Evolutionary conservation across 73 alveolate species (phyloP).

Genomic region (Blepharisma stoltei): DNA sequence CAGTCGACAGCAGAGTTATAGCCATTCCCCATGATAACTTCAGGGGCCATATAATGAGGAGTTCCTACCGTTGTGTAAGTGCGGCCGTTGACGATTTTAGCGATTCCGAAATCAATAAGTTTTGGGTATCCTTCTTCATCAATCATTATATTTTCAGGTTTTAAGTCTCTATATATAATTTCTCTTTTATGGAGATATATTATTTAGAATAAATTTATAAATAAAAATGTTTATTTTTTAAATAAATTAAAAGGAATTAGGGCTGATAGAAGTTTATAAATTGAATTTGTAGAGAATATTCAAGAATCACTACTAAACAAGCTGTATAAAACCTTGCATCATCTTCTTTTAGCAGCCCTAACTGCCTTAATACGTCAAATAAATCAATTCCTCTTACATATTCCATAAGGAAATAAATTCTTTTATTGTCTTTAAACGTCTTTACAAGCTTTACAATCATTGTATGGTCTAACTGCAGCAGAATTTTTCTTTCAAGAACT

Average conservation of each 20-base stretch:
- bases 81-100: slow-evolving; percentile 21
- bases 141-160: slow-evolving; percentile 49
- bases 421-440: slow-evolving; percentile 57
- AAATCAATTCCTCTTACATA: slow-evolving; percentile 66
- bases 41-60: slow-evolving; percentile 46
- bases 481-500: slow-evolving; percentile 36
- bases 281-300: too few species aligned
- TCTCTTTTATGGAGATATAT: slow-evolving; percentile 5
- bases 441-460: slow-evolving; percentile 68
- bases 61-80: slow-evolving; percentile 39
- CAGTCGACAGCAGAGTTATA: slow-evolving; percentile 37
- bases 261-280: too few species aligned
- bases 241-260: too few species aligned
- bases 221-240: too few species aligned
- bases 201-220: too few species aligned
- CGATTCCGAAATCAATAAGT: slow-evolving; percentile 41
- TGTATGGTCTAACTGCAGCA: slow-evolving; percentile 73
- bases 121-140: slow-evolving; percentile 42
- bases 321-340: slow-evolving; percentile 29
- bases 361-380: slow-evolving; percentile 48
- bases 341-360: slow-evolving; percentile 41
- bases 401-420: slow-evolving; percentile 70
- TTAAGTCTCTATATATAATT: slow-evolving; percentile 31
- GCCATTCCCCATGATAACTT: slow-evolving; percentile 38
- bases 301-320: slow-evolving; percentile 11